Evolutionary conservation across 345 rosid genomes (phyloP), one percentile per base, ranked within the genome.

Genomic region (Brassica incana): DNA sequence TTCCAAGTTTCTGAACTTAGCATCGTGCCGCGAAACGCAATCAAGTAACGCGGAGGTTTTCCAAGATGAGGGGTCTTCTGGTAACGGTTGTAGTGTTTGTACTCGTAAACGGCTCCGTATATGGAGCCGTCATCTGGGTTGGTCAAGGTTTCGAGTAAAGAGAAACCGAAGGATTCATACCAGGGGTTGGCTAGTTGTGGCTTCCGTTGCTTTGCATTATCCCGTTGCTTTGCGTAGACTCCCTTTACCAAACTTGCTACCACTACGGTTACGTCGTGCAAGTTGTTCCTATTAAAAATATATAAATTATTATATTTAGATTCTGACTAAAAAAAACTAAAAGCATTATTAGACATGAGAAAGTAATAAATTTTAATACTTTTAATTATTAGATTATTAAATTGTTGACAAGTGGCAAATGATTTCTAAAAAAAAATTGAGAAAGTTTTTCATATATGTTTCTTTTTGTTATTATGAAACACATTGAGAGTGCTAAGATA

Each of bases 21-120:
- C 30, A 84, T 11, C 18, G 86, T 88, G 35, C 92, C 91, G 4
- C 92, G 88, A 54, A 90, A 88, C 6, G 92, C 91, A 69, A 90
- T 83, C 32, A 90, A 86, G n/a, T 77, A 82, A 12, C 74, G 85
- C 3, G 25, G 25, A 23, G 25, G 25, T 23, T 23, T 23, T 2
- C 25, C 25, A 2, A 23, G 1, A 23, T 1, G 25, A 23, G 92
- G 90, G 54, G 82, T 15, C 43, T 36, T 36, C n/a, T 71, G 52
- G 70, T 69, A 7, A 32, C 35, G 5, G 35, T 32, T 1, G 35
- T 38, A 8, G 50, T 43, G 3, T 4, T 43, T 43, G 12, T 43
- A 43, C 50, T 2, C 2, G 12, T 6, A 43, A 43, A 43, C 50
- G 50, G 50, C 50, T 8, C 50, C 50, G 50, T 43, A 9, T 8